A percentile compares a stretch with the other conserved stretches of the same genome.
phyloP scores from a whole-genome alignment of 805 yeast genomes.

The Dipodascus geniculatus region DNA sequence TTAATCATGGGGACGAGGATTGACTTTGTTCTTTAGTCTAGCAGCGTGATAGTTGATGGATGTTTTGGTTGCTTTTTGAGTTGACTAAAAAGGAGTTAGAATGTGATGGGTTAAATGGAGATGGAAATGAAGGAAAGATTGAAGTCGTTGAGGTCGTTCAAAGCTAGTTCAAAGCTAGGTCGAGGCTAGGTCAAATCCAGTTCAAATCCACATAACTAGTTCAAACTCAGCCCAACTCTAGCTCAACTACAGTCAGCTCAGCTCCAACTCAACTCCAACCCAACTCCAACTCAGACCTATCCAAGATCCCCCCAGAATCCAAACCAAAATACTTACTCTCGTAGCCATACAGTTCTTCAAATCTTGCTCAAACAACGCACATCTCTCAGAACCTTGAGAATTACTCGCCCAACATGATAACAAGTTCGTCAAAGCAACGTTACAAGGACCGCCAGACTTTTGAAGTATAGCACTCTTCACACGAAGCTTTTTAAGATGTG shows the following conservation, averaged over 20 bases:
- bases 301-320: background rate
- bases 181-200: no score
- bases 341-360: constrained; percentile 62
- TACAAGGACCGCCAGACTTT: constrained; percentile 56
- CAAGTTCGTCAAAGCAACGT: constrained; percentile 71
- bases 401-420: constrained; percentile 95
- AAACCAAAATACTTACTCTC: constrained; percentile 18
- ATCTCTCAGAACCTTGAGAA: constrained; percentile 65
- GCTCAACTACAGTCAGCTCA: no score
- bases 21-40: constrained; percentile 37
- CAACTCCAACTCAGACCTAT: background rate
- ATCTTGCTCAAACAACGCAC: constrained; percentile 54
- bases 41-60: constrained; percentile 44
- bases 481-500: constrained; percentile 64
- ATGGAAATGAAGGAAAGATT: background rate
- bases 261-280: no score
- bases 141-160: no score
- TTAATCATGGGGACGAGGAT: constrained; percentile 37
- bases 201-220: no score
- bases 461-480: constrained; percentile 52
- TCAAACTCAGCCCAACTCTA: no score
- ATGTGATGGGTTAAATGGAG: background rate
- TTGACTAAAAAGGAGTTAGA: constrained; percentile 1
- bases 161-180: no score
- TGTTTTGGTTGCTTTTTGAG: constrained; percentile 22